phyloP scores from a whole-genome alignment of 495 filamentous ascomycete genomes.

The Aspergillus sparsus region DNA sequence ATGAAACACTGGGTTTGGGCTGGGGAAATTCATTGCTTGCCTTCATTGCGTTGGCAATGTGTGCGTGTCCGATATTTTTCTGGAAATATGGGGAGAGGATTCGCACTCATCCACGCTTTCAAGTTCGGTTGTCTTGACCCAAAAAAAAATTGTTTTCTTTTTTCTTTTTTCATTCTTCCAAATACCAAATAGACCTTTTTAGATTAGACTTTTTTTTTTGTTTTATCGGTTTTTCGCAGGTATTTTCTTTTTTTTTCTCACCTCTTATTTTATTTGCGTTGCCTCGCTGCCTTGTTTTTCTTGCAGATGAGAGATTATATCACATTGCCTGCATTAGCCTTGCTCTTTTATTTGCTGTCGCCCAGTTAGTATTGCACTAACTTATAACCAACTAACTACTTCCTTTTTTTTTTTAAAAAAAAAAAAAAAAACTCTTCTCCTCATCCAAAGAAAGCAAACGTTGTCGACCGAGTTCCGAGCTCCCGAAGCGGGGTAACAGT shows the following conservation, averaged over 20 bases:
- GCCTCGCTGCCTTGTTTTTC: neutral
- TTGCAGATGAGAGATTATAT: neutral
- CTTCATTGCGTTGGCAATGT: slow-evolving; percentile 47
- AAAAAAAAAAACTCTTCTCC: no score
- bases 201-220: neutral
- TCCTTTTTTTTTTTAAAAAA: no score
- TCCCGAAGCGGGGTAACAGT: neutral
- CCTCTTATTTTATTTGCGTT: no score
- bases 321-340: no score
- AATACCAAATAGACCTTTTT: neutral
- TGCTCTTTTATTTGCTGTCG: no score
- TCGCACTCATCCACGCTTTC: slow-evolving; percentile 29
- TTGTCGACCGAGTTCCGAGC: slow-evolving; percentile 13
- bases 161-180: neutral
- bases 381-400: no score
- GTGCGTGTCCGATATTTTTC: slow-evolving; percentile 40
- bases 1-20: slow-evolving; percentile 40
- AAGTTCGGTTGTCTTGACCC: slow-evolving; percentile 21
- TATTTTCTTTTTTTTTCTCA: no score
- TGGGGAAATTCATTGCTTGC: slow-evolving; percentile 52
- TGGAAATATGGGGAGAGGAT: slow-evolving; percentile 41
- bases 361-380: no score
- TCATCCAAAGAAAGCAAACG: neutral
- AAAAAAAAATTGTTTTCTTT: neutral
- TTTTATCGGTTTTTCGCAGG: neutral